Evolutionary conservation across 805 yeast genomes (phyloP), one percentile per base, ranked within the genome.

Genomic region (Lachancea sp.): DNA sequence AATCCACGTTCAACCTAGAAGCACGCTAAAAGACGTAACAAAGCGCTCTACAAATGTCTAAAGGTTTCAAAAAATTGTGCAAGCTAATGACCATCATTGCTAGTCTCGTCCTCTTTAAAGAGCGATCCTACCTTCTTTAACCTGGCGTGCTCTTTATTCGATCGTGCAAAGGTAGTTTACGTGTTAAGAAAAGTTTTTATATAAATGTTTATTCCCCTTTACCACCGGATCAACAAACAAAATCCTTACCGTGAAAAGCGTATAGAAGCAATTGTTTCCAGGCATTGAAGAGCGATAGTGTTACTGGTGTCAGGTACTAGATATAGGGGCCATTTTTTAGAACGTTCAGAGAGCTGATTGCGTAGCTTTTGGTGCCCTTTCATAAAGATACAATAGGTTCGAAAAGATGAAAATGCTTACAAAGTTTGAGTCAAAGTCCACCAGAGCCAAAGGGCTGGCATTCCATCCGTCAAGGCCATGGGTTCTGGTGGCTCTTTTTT

Each of bases 361-460:
- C 8, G 36, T 15, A 7, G 9, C 13, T 17, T 31, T 33, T 38
- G 34, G 19, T 29, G 8, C 19, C 12, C 18, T 17, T 30, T 21
- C 5, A 21, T 21, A 11, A 11, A 20, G 26, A 17, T 22, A 21
- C 26, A 20, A 32, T 16, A 28, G 23, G 18, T 30, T 8, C 13
- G 35, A 17, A 70, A 75, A 69, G 63, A 83, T 83, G 94, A 84
- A 83, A 80, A 80, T 83, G 89, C 72, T 80, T 55, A 80, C 86
- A 29, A 80, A 80, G 80, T 90, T 90, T 65, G 97, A 94, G 70
- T 89, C 97, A 59, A 87, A 92, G 75, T 87, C 97, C 49, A 85
- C 97, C 45, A 75, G 97, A 74, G 96, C 97, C 45, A 88, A 92
- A 68, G 95, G 97, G 50, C 85, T 92, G 60, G 97, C 98, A 43